Evolutionary conservation across 225 moss, liverwort and hornwort genomes (phyloP), one percentile per base, ranked within the genome.

Genomic region (Rhytidiadelphus loreus): DNA sequence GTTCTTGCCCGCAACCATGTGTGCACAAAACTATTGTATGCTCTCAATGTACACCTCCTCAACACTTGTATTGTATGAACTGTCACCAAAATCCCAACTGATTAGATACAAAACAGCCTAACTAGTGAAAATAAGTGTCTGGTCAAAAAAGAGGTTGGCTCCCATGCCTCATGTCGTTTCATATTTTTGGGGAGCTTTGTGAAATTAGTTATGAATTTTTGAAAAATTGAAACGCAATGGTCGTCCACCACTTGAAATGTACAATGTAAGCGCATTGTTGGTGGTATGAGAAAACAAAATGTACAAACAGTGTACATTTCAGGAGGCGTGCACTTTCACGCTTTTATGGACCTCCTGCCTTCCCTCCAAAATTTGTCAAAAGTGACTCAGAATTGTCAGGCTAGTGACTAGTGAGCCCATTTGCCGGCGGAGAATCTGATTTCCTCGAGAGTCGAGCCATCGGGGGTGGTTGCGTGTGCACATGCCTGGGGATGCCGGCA

Each of bases 251-350:
- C 9, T 2, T 14, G 1, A 71, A 26, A 43, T 43, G 41, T 13
- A 25, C 13, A 14, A 2, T 8, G 0, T 2, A 4, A 7, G 1
- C 4, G 2, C 39, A 70, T 1, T 8, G 3, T 26, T 16, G 15
- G 0, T 71, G 25, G n/a, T 7, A 25, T 15, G 14, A 41, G 2
- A 26, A 26, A 24, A 28, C 16, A 16, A 43, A 48, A 74, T 30
- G 19, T 48, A 11, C 19, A 74, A 48, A 32, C 0, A 11, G 0
- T 46, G 18, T 30, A 73, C 18, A 73, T 46, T 73, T 73, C 46
- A 18, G 2, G 46, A 14, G 13, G 13, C 13, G 50, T 3, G 9
- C 46, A 46, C 46, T 46, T 46, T 46, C 46, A 50, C 50, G 50
- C 50, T 50, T 50, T 23, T 57, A 57, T 9, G 18, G 64, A 64